Conservation (phyloP, 139 green algal species). For the Chlamydomonas schloesseri region DNA sequence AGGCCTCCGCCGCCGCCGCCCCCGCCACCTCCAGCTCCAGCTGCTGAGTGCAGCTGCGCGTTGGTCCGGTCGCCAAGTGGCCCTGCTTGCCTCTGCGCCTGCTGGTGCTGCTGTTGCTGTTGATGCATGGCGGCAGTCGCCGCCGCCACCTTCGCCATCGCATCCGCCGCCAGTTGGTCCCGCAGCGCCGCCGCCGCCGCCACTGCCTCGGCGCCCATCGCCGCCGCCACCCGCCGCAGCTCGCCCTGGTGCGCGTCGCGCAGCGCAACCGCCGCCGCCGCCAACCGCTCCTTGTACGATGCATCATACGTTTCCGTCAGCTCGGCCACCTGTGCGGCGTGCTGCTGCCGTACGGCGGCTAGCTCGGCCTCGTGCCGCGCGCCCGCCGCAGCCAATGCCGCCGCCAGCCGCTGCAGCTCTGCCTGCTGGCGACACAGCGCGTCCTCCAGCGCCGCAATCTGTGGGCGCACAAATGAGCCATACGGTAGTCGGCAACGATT, state of each 20-base stretch:
- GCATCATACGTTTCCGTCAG: neutral
- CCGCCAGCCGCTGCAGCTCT: conserved; percentile 38
- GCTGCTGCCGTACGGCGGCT: neutral
- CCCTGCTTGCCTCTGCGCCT: neutral
- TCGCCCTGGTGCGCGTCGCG: conserved; percentile 10
- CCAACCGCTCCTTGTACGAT: conserved; percentile 19
- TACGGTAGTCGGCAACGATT: too few species aligned
- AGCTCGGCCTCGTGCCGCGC: conserved; percentile 39
- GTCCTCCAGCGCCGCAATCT: neutral
- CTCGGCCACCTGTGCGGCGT: neutral
- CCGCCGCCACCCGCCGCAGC: conserved; percentile 28
- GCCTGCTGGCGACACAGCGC: neutral
- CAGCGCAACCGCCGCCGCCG: conserved; percentile 9
- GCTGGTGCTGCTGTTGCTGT: neutral
- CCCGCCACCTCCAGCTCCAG: too few species aligned
- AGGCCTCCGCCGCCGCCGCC: neutral
- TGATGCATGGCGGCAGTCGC: neutral
- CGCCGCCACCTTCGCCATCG: neutral
- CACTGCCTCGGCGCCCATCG: conserved; percentile 19
- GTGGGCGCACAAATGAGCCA: too few species aligned
- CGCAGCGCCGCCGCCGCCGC: conserved; percentile 10
- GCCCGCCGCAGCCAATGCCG: neutral
- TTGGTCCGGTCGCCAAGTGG: neutral
- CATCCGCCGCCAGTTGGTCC: neutral
- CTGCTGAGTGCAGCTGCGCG: neutral